Conservation (phyloP, 805 yeast genomes). For the Yamadazyma nakazawae region DNA sequence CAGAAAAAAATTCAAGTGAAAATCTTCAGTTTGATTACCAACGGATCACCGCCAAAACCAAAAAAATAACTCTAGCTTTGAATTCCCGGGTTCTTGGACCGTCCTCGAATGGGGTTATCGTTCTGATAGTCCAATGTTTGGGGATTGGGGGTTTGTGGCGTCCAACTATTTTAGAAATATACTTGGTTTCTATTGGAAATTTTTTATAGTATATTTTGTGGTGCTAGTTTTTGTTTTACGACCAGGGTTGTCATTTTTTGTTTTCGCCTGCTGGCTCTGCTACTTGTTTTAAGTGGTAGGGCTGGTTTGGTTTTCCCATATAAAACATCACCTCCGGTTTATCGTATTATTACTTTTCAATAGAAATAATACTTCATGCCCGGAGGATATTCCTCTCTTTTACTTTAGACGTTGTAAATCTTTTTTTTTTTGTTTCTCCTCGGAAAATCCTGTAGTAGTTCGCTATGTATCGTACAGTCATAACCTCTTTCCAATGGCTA, state of each 20-base stretch:
- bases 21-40: slow-evolving; percentile 27
- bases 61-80: slow-evolving; percentile 13
- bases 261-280: slow-evolving; percentile 2
- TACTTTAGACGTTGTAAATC: background rate
- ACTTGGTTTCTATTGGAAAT: background rate
- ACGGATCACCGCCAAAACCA: slow-evolving; percentile 21
- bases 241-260: slow-evolving; percentile 10
- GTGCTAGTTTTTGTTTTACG: slow-evolving; percentile 16
- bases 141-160: background rate
- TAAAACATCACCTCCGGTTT: slow-evolving; percentile 39
- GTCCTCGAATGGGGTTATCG: slow-evolving; percentile 11
- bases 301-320: slow-evolving; percentile 29
- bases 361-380: slow-evolving; percentile 49
- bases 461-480: no score
- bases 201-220: slow-evolving; percentile 5
- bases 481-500: no score
- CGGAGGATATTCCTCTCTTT: slow-evolving; percentile 33
- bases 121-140: slow-evolving; percentile 16
- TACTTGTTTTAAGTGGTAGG: slow-evolving; percentile 10
- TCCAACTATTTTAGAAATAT: slow-evolving; percentile 2
- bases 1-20: slow-evolving; percentile 3
- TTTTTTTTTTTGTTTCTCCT: background rate
- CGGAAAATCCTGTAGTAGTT: background rate
- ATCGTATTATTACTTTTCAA: slow-evolving; percentile 40
- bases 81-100: background rate